phyloP scores from a whole-genome alignment of 2,329 filamentous ascomycete genomes.

The Arthrobotrys megalospora region DNA sequence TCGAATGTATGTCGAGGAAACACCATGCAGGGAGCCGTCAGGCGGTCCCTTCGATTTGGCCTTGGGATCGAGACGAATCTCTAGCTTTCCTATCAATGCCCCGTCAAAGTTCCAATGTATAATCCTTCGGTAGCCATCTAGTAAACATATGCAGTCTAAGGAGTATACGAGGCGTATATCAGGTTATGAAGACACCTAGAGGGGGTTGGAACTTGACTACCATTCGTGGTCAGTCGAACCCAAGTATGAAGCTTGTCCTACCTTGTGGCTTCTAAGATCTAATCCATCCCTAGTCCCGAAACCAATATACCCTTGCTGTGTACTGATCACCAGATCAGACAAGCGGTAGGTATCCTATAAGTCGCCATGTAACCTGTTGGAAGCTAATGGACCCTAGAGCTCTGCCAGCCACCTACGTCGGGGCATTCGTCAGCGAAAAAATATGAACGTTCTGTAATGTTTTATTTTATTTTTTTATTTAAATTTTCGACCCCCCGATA shows the following conservation, averaged over 20 bases:
- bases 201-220: not conserved
- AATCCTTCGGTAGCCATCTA: no score
- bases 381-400: not conserved
- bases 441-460: not conserved
- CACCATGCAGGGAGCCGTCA: conserved; percentile 7
- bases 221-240: not conserved
- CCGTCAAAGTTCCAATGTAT: no score
- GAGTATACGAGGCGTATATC: no score
- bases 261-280: conserved; percentile 3
- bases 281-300: conserved; percentile 19
- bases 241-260: not conserved
- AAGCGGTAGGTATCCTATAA: conserved; percentile 4
- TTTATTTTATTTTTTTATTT: not conserved
- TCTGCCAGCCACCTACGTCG: conserved; percentile 14
- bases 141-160: no score
- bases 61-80: not conserved
- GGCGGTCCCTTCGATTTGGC: not conserved
- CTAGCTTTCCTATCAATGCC: not conserved
- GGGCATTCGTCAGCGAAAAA: not conserved
- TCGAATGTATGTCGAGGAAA: conserved; percentile 1
- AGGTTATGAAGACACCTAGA: not conserved
- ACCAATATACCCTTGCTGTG: conserved; percentile 12
- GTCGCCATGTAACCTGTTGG: conserved; percentile 15
- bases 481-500: conserved; percentile 2
- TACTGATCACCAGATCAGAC: conserved; percentile 13